Evolutionary conservation across 257 asterid species (phyloP).

Genomic region (Echium plantagineum): DNA sequence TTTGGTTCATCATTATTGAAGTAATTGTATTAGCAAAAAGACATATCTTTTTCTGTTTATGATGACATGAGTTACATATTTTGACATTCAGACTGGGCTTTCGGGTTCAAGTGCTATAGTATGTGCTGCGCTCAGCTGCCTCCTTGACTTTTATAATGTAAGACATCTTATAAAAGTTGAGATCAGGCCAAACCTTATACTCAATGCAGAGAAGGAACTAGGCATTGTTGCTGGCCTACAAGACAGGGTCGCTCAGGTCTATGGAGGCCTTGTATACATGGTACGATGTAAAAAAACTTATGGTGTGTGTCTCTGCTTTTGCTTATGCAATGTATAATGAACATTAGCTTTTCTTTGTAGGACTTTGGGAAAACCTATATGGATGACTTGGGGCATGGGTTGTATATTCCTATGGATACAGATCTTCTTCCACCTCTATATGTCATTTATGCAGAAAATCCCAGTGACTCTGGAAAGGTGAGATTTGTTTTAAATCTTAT

Average conservation of each 20-base stretch:
- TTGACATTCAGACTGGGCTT: conserved; percentile 73
- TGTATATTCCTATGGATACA: conserved; percentile 57
- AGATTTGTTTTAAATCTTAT: conserved; percentile 1
- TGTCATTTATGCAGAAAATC: conserved; percentile 86
- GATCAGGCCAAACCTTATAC: conserved; percentile 79
- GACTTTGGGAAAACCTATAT: conserved; percentile 68
- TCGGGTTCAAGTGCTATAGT: conserved; percentile 98
- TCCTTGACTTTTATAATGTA: conserved; percentile 79
- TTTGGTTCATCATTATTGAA: neutral
- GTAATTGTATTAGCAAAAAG: neutral
- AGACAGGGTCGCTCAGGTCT: conserved; percentile 96
- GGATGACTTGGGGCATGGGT: conserved; percentile 79
- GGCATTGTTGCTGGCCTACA: conserved; percentile 98
- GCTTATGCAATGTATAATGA: neutral
- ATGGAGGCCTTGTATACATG: conserved; percentile 91
- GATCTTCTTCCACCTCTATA: conserved; percentile 73
- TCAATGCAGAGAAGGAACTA: conserved; percentile 85
- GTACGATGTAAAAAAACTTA: conserved; percentile 20
- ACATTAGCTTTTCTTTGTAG: conserved; percentile 22
- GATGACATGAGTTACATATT: conserved; percentile 2
- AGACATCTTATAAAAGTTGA: conserved; percentile 73
- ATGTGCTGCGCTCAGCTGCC: conserved; percentile 93
- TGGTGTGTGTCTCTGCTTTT: neutral
- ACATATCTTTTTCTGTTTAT: no score
- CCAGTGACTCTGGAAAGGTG: conserved; percentile 96